Evolutionary conservation across 2,329 filamentous ascomycete genomes (phyloP).

Genomic region (Cordyceps cicadae): DNA sequence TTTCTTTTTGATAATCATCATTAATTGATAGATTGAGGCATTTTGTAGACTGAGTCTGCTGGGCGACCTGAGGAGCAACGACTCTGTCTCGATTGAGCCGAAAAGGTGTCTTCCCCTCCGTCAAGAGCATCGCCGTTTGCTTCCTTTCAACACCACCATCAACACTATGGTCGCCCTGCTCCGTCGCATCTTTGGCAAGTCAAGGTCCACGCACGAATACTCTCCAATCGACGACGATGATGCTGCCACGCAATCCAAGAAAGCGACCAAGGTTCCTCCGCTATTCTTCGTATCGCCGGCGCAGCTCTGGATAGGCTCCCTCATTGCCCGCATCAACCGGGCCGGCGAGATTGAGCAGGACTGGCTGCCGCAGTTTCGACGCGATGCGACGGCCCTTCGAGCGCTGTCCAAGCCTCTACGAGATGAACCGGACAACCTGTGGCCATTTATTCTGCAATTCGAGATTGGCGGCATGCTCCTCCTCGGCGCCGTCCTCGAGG

Average conservation of each 20-base stretch:
- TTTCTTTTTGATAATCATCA: neutral
- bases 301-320: constrained; percentile 3
- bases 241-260: neutral
- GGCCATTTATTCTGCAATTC: constrained; percentile 6
- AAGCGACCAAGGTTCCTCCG: neutral
- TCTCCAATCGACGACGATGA: neutral
- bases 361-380: constrained; percentile 2
- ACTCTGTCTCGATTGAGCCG: neutral
- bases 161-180: neutral
- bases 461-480: constrained; percentile 9
- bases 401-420: neutral
- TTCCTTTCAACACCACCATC: neutral
- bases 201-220: neutral
- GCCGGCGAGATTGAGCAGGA: constrained; percentile 1
- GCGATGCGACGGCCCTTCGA: neutral
- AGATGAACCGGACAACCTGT: neutral
- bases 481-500: constrained; percentile 1
- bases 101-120: neutral
- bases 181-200: neutral
- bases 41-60: neutral
- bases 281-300: constrained; percentile 5
- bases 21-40: neutral
- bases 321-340: constrained; percentile 1
- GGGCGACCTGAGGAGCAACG: no score
- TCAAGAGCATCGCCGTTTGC: neutral